Conservation (phyloP, 345 rosid genomes). For the Populus alba region DNA sequence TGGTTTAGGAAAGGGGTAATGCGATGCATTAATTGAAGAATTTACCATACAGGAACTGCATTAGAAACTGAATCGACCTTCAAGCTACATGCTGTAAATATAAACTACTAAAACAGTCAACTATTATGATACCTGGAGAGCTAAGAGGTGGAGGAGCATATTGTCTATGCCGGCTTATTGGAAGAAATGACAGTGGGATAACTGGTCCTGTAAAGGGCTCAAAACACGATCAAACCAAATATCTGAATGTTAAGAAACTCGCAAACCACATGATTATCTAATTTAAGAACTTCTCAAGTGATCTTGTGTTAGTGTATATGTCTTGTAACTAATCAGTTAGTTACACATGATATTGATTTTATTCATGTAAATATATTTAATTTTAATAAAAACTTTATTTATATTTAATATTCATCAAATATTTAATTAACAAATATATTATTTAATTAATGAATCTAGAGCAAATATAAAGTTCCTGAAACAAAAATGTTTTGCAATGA, state of each 20-base stretch:
- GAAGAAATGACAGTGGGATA: slow-evolving; percentile 38
- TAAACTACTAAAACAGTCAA: not conserved
- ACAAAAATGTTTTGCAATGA: too few relatives aligned
- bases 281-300: not conserved
- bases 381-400: too few relatives aligned
- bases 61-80: slow-evolving; percentile 19
- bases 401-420: too few relatives aligned
- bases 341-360: too few relatives aligned
- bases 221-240: slow-evolving; percentile 14
- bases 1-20: slow-evolving; percentile 35
- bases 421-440: too few relatives aligned
- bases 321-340: too few relatives aligned
- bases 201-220: slow-evolving; percentile 39
- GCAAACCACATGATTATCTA: not conserved
- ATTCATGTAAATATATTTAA: too few relatives aligned
- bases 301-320: too few relatives aligned
- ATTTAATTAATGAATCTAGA: too few relatives aligned
- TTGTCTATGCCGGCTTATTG: slow-evolving; percentile 30
- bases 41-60: slow-evolving; percentile 14
- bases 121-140: slow-evolving; percentile 39
- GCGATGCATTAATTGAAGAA: slow-evolving; percentile 42
- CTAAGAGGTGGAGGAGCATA: slow-evolving; percentile 46
- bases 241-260: not conserved
- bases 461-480: too few relatives aligned
- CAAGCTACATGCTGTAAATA: slow-evolving; percentile 5